Percentiles rank a stretch among this genome's conserved stretches.
These are phyloP conservation scores for Colletotrichum sp. DNA, from an alignment of 2,329 filamentous ascomycete genomes.

Conservation along the genomic window DNA sequence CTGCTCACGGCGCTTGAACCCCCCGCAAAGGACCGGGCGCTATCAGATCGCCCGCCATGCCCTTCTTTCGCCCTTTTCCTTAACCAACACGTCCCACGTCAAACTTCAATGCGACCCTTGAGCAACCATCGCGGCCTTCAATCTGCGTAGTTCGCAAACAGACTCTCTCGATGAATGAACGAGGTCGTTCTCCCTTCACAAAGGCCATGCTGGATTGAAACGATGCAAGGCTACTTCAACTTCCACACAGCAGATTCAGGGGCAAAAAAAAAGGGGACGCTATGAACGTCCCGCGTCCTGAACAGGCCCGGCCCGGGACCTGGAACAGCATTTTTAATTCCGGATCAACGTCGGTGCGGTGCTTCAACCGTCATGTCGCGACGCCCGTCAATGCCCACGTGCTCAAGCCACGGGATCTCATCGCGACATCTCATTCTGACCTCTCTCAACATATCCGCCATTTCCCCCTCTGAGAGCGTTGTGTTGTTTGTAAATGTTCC, in stretches of 20 bases:
- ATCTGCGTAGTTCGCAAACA: background rate
- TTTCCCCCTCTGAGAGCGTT: background rate
- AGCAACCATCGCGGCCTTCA: background rate
- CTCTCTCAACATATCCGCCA: background rate
- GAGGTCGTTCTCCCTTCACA: background rate
- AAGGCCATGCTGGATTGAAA: background rate
- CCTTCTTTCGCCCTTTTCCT: background rate
- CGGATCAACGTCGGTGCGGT: constrained; percentile 19
- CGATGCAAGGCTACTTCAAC: background rate
- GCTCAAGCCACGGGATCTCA: background rate
- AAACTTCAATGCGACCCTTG: background rate
- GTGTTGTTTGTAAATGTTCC: background rate
- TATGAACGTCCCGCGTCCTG: constrained; percentile 7
- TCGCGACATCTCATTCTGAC: background rate
- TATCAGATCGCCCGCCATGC: background rate
- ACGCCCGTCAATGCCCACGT: background rate
- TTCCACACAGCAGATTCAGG: background rate
- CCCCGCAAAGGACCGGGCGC: background rate
- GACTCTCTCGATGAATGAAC: background rate
- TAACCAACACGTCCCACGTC: background rate
- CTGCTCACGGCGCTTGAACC: background rate
- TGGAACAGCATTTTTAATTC: background rate
- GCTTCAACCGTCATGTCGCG: background rate
- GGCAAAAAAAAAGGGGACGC: background rate
- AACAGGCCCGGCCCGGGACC: background rate